These are phyloP conservation scores for Citrullus colocynthis DNA, from an alignment of 306 rosid genomes.

Conservation along the genomic window DNA sequence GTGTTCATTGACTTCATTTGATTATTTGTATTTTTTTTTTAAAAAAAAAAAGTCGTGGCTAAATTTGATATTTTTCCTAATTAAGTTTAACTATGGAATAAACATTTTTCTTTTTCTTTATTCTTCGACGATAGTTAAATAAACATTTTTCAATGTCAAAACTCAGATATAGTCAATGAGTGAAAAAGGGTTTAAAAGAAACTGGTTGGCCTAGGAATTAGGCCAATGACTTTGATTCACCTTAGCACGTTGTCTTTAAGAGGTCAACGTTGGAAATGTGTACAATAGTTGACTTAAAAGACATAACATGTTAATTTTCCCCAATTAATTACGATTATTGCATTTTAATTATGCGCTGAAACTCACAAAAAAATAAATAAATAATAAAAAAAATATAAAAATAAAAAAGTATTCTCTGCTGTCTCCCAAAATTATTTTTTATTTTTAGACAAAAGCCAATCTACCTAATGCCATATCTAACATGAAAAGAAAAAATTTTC, in stretches of 20 bases:
- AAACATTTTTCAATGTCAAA: not conserved
- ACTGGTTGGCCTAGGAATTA: not conserved
- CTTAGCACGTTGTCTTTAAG: not conserved
- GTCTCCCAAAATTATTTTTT: too few relatives aligned
- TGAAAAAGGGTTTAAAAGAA: not conserved
- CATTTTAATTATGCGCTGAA: not conserved
- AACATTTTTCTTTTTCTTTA: not conserved
- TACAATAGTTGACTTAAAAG: not conserved
- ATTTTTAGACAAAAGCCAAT: not conserved
- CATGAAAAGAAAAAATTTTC: too few relatives aligned
- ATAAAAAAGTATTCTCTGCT: too few relatives aligned
- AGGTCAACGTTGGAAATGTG: not conserved
- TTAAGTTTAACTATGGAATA: not conserved
- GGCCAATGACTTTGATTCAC: not conserved
- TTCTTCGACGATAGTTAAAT: not conserved
- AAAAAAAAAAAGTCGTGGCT: too few relatives aligned
- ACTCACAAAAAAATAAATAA: not conserved
- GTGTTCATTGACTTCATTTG: too few relatives aligned
- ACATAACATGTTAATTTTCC: not conserved
- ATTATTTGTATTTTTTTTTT: too few relatives aligned
- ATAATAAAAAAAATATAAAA: not conserved
- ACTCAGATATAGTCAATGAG: not conserved
- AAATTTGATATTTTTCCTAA: too few relatives aligned
- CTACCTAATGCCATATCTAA: not conserved
- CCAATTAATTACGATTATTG: not conserved